Evolutionary conservation across 805 yeast species (phyloP), one percentile per base, ranked within the genome.

Genomic region (Lipomyces starkeyi): DNA sequence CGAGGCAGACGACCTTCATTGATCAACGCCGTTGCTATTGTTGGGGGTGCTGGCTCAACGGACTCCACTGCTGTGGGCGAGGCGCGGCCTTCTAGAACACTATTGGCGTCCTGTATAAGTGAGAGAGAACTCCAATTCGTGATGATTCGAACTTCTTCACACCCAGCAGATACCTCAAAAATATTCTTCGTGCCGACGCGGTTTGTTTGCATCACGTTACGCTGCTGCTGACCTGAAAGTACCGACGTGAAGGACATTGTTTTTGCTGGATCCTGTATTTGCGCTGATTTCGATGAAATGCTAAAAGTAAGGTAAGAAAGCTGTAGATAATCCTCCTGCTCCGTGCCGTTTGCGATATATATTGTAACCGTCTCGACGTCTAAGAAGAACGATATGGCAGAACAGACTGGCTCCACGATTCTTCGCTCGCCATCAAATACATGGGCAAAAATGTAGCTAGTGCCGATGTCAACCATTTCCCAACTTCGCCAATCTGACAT

Each of bases 401-500:
- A 54, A 32, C 60, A 25, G 65, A 32, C 7, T 65, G 59, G 11
- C 65, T 20, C 20, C 63, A 66, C 40, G 32, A 73, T 55, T 34
- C 62, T 59, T n/a, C 55, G 20, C 53, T 69, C 69, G n/a, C 74
- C 74, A n/a, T 75, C 75, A 73, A 89, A 89, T 2, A 86, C 82
- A 69, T 80, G 80, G 40, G 78, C 77, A 73, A 90, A 87, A 29
- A 90, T 81, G 64, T 82, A 85, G 62, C 88, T 84, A 52, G 84
- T 80, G n/a, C 84, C 83, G 27, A 87, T 84, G 73, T 86, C 86
- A 40, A 87, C 82, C 57, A 90, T 88, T 73, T 94, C 99, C 98
- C 98, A 93, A 67, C 87, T 87, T 81, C 98, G 86, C 98, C 98
- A 95, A 14, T 83, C 81, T 0, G 88, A 81, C 73, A 93, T 92